A percentile compares a stretch with the other conserved stretches of the same genome.
phyloP scores from a whole-genome alignment of 345 rosid genomes.

The Populus alba region DNA sequence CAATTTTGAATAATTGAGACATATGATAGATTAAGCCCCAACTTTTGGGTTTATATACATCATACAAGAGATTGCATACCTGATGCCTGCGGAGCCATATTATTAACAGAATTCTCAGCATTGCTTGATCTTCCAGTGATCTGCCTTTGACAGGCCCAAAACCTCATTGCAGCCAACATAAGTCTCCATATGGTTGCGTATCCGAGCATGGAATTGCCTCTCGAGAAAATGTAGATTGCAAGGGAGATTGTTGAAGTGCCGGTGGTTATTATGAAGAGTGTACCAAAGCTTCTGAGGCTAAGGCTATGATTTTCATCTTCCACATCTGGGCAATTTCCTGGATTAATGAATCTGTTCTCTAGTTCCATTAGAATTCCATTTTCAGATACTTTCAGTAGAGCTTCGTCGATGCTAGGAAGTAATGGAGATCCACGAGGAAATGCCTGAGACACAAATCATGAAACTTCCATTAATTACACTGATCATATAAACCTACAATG shows the following conservation, averaged over 20 bases:
- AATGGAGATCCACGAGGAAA: conserved; percentile 17
- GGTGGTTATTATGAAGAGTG: conserved; percentile 11
- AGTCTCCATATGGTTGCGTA: not conserved
- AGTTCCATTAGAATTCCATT: not conserved
- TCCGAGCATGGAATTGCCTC: not conserved
- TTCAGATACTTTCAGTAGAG: conserved; percentile 11
- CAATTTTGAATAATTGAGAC: too few species aligned
- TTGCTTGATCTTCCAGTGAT: not conserved
- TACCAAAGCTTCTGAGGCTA: not conserved
- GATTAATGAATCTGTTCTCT: not conserved
- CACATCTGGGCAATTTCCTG: not conserved
- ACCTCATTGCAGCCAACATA: not conserved
- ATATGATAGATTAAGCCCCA: too few species aligned
- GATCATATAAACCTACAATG: not conserved
- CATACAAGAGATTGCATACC: too few species aligned
- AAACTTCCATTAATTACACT: not conserved
- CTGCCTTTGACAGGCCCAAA: not conserved
- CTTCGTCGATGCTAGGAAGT: not conserved
- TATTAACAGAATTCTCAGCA: not conserved
- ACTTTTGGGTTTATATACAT: too few species aligned
- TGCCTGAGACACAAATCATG: not conserved
- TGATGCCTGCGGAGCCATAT: not conserved
- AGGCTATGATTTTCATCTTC: conserved; percentile 9
- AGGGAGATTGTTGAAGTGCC: conserved; percentile 17
- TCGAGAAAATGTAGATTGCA: not conserved